Evolutionary conservation across 1,139 yeast species (phyloP).

Genomic region (Citeromyces hawaiiensis): DNA sequence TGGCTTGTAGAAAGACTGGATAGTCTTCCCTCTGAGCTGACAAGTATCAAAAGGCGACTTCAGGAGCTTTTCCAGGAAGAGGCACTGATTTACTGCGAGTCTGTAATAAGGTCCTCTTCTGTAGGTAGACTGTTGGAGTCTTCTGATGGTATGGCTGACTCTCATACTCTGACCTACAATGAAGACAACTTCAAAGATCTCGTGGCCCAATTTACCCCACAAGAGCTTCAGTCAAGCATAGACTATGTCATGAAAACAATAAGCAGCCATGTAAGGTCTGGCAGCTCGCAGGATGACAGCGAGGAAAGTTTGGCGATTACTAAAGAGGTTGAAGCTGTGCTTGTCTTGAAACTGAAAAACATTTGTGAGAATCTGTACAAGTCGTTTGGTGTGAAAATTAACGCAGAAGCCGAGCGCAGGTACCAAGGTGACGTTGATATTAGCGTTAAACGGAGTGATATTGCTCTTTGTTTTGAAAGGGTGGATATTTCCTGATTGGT

Average conservation of each 20-base stretch:
- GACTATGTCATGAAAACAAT: constrained; percentile 50
- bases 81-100: constrained; percentile 9
- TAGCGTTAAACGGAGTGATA: constrained; percentile 14
- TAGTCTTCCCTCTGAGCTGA: constrained; percentile 10
- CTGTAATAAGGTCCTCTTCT: constrained; percentile 13
- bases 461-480: constrained; percentile 5
- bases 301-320: constrained; percentile 16
- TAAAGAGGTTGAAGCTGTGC: constrained; percentile 31
- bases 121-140: constrained; percentile 57
- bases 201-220: constrained; percentile 35
- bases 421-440: constrained; percentile 27
- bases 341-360: constrained; percentile 30
- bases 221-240: constrained; percentile 39
- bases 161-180: constrained; percentile 34
- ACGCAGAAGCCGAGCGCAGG: constrained; percentile 21
- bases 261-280: constrained; percentile 14
- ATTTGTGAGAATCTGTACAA: constrained; percentile 25
- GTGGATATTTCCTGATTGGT: not conserved
- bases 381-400: constrained; percentile 24
- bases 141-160: constrained; percentile 48
- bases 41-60: constrained; percentile 10
- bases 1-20: constrained; percentile 15
- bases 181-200: constrained; percentile 45
- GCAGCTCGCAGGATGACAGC: constrained; percentile 16
- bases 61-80: constrained; percentile 13